Base-by-base conservation (phyloP, 768 basidiomycete genomes). In the Panellus pusillus region DNA sequence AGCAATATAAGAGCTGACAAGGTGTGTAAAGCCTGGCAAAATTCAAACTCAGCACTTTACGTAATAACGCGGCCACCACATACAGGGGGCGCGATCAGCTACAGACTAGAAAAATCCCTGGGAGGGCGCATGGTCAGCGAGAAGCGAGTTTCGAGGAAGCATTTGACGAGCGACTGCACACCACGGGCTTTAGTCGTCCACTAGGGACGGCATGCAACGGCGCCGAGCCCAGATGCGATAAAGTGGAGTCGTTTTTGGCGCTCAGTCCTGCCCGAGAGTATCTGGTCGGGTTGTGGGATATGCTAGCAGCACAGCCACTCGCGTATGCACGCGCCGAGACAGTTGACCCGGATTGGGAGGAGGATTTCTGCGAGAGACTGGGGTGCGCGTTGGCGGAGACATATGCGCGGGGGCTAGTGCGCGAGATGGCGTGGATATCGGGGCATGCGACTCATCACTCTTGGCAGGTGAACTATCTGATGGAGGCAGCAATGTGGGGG, bases 391-490 rank as follows among this genome's bases (percentile, higher is more conserved):
- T 47, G 52, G 46, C 52, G 19, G 32, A 47, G 52, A 37, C 46
- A 12, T 47, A 47, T 40, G 29, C 45, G 31, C 45, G 32, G 11
- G 46, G 52, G 40, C 20, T 54, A 19, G 46, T 54, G 29, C 45
- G 29, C 31, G 52, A 54, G 27, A 28, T 54, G 31, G 45, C 46
- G n/a, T 54, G 52, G 52, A 17, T 54, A 31, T 17, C 41, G 39
- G 45, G 45, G 31, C 52, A 54, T 31, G 52, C 52, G 39, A 47
- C 13, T 29, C 52, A 54, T 24, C 52, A 54, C 38, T 31, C 45
- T 9, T 54, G 52, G 52, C 52, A 54, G 46, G 46, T 54, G n/a
- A 54, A 54, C 24, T 47, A 54, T 40, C 40, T 54, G 46, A 42
- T 42, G 19, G 52, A 54, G 52, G 52, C 52, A 31, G 52, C 52